Base-by-base conservation (phyloP, 1,284 basidiomycete species). In the Nidula niveotomentosa region DNA sequence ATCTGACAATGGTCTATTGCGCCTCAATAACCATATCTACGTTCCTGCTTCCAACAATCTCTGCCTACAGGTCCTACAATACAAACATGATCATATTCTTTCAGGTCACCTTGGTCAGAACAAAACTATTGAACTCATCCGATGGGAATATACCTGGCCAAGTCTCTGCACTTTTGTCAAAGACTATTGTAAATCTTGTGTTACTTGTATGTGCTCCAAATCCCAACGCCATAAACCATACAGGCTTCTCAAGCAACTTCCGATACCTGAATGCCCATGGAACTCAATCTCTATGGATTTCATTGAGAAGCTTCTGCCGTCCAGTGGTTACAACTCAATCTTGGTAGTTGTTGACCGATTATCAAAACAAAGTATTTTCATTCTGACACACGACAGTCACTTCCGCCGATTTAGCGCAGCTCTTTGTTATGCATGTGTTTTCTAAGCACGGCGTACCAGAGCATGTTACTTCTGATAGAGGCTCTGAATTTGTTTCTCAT, bases 381-480 rank as follows among this genome's bases (percentile, higher is more conserved):
- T 77, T 52, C 66, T 65, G 10, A 60, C 62, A 57, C 17, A 58
- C 63, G 8, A 67, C 70, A 9, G 57, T 76, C 0, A 65, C 61
- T 0, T 67, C 72, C 8, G 61, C 66, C 8, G 69, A 67, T 34
- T 52, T 68, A 0, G 66, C 66, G 0, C 49, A 57, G 7, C 58
- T 71, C 3, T 75, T 68, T 51, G 17, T 71, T 18, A 51, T 59
- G 10, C 63, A 67, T 39, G 62, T 73, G 10, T 69, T 68, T 15
- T 48, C 52, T 6, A 47, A 59, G 47, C 61, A 69, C 55, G 69
- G 70, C 30, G 53, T 70, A 48, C 69, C 68, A 1, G 37, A 30
- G 0, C 56, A 66, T 51, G 59, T 75, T 50, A 70, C 64, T 43
- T 68, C 62, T 9, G 66, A 75, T 35, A 23, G 45, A 4, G 51